A percentile compares a stretch with the other conserved stretches of the same genome.
phyloP scores from a whole-genome alignment of 768 basidiomycete genomes.

The Sarcodon aspratus region DNA sequence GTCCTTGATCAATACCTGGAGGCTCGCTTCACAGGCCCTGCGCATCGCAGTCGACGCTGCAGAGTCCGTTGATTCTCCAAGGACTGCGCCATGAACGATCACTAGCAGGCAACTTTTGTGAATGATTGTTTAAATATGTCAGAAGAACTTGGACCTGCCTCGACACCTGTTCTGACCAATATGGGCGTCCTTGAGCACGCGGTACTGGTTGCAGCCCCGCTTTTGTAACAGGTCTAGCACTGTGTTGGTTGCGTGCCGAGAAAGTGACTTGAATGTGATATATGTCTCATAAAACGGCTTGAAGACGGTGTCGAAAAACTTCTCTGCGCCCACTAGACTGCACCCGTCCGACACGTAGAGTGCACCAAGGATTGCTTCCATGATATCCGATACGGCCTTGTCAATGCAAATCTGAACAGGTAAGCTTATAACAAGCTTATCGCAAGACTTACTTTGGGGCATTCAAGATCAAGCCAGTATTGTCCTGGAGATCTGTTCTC shows the following conservation, averaged over 20 bases:
- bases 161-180: constrained; percentile 32
- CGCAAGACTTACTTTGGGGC: constrained; percentile 54
- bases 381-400: constrained; percentile 66
- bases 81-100: constrained; percentile 50
- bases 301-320: constrained; percentile 55
- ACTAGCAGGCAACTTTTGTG: constrained; percentile 27
- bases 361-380: constrained; percentile 74
- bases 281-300: constrained; percentile 74
- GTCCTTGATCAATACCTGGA: constrained; percentile 61
- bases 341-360: constrained; percentile 70
- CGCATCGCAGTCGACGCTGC: constrained; percentile 46
- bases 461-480: constrained; percentile 68
- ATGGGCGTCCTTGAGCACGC: constrained; percentile 38
- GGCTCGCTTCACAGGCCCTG: constrained; percentile 47
- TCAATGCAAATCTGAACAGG: background rate
- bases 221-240: constrained; percentile 66
- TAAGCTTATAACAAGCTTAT: background rate
- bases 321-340: constrained; percentile 45
- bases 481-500: constrained; percentile 50
- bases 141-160: constrained; percentile 27
- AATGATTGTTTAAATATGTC: background rate
- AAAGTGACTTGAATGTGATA: constrained; percentile 59
- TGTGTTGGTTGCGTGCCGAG: constrained; percentile 68
- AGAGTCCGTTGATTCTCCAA: constrained; percentile 45
- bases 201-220: constrained; percentile 58